Evolutionary conservation across 129 eudicot species (phyloP), one percentile per base, ranked within the genome.

Genomic region (Lonicera japonica): DNA sequence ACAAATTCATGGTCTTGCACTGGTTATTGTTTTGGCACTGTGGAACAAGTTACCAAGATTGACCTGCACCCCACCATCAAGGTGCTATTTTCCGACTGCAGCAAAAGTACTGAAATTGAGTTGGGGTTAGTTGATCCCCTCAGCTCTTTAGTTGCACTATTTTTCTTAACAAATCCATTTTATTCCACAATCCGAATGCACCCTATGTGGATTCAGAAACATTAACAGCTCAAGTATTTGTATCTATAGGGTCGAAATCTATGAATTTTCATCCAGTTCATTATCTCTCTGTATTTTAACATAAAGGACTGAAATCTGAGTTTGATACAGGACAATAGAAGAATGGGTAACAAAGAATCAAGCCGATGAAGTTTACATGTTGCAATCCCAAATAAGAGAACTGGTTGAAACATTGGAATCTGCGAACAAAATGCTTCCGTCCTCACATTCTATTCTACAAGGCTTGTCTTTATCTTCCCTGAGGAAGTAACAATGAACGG

Each of bases 301-400:
- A 34, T 34, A 51, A 34, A 65, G 19, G 51, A 18, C 10, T 40
- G 61, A 52, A 24, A 18, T 56, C 36, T 45, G 50, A 43, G 50
- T 34, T 40, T 29, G 48, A 56, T 63, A 10, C 72, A 80, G 85
- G 71, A 53, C 18, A 55, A 15, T 51, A 20, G 82, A 84, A 46
- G 85, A 85, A 63, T 82, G 95, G 95, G 65, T 34, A 54, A 57
- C 81, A 46, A 87, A 87, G 78, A 80, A 87, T 76, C 83, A 82
- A 78, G 98, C 79, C 6, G 96, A 77, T 19, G 91, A 92, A 73
- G 77, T 88, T 48, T 92, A 77, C 80, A 87, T 92, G 95, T 63
- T 85, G 70, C 63, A 75, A 12, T 78, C 89, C 65, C 87, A 64
- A 73, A 57, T 80, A 52, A 66, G 56, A 54, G 91, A 77, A 54